Base-by-base conservation (phyloP, 495 filamentous ascomycete genomes). In the Aspergillus egyptiacus region DNA sequence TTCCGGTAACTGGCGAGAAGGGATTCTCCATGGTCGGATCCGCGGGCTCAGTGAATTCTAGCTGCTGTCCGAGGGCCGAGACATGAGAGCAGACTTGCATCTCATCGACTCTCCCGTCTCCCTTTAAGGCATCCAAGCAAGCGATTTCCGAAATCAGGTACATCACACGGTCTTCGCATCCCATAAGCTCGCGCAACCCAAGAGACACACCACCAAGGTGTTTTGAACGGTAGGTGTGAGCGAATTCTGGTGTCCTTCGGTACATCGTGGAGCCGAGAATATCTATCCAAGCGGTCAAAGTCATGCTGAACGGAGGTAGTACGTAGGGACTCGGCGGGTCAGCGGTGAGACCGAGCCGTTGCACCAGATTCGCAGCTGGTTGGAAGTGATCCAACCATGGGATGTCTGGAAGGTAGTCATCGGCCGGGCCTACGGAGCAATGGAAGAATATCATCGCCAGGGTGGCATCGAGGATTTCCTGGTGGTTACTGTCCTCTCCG, bases 391-490 rank as follows among this genome's bases (percentile, higher is more conserved):
- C 87, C 67, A 85, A 84, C 93, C 93, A 98, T 1, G 91, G 85
- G 51, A 97, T 96, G 59, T 98, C 93, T 2, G 89, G 90, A 10
- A 98, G 81, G 42, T 75, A 78, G 57, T 96, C 93, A 57, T 90
- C 85, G 3, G 85, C 79, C 37, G 86, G 75, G 27, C 93, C 93
- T 48, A 97, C 91, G 13, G 87, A 87, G 71, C 86, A 91, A 57
- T 96, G 91, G 75, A 96, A 98, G 72, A 97, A 90, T 51, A 96
- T 95, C 81, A 98, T 91, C 40, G 89, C 93, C 6, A 98, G 74
- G 1, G 91, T 90, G 2, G 93, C 89, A 68, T 98, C 93, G 10
- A 98, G 78, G 54, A 96, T 95, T 59, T 91, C 75, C 37, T 85
- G 76, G 64, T 95, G 89, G 52, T 96, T 73, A 54, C 80, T 78